Base-by-base conservation (phyloP, 208 protist species). In the Angomonas deanei region DNA sequence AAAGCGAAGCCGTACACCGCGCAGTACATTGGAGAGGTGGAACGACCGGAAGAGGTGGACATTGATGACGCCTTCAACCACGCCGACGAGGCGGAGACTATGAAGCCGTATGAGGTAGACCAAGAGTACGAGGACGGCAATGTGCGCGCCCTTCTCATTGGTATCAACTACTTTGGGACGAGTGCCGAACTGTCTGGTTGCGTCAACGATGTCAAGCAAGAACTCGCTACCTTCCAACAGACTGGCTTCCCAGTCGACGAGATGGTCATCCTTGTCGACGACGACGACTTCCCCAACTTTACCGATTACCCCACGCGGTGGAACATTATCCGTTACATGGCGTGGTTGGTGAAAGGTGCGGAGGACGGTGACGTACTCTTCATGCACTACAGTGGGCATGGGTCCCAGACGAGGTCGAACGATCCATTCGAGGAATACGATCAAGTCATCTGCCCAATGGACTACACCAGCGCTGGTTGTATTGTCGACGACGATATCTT, bases 351-450 rank as follows among this genome's bases (percentile, higher is more conserved):
- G 19, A 75, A 76, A 58, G 80, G 70, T 30, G 79, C 74, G 23
- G 77, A 84, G 64, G 58, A 68, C 15, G 88, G 86, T 19, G 84
- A 94, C 38, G 83, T 82, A 48, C 76, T 92, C 38, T 92, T 92
- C 66, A 58, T 92, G 64, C 74, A 88, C 67, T 93, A 88, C 76
- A 83, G 78, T 30, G 88, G 88, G 8, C 92, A 97, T 68, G 88
- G 88, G 31, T 66, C 70, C 23, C 80, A 88, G 61, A 78, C 76
- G n/a, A 66, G 68, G 50, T 64, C 88, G 31, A 50, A 58, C 0
- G 84, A 86, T 56, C 26, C 64, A 28, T 70, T 78, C 49, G 92
- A 97, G 70, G 46, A 3, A 26, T 88, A 91, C 66, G 86, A 92
- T 62, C 83, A 94, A 63, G 77, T 78, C n/a, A 68, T 93, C 61